Evolutionary conservation across 441 rosid genomes (phyloP), one percentile per base, ranked within the genome.

Genomic region (Pelargonium myrrhifolium): DNA sequence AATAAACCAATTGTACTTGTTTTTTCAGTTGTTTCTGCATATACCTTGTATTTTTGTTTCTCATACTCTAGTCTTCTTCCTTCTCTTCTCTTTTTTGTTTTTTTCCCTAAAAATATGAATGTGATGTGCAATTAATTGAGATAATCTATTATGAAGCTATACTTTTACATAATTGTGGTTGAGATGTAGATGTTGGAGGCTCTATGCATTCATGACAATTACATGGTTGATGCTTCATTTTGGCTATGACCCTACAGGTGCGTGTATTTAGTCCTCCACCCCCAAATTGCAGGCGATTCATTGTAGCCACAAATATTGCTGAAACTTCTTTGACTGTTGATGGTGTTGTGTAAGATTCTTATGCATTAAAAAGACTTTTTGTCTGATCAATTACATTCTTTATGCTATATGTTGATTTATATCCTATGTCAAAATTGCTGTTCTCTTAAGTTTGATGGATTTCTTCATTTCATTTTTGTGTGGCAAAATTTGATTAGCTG

Each of bases 321-420:
- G 99, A 94, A 79, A 92, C 99, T 80, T 94, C 98, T 68, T 84
- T 95, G 74, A 92, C 99, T 26, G 97, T 95, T 74, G 99, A 95
- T 69, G 99, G 98, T 21, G 97, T 95, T 71, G 99, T 90, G 99
- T 95, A 94, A 89, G 99, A 72, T 74, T 56, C 62, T 56, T 56
- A 20, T 56, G 10, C 62, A 20, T 56, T 47, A 47, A 12, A 47
- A 47, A 47, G 6, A 47, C 53, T 47, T 21, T 63, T 70, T 72
- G 24, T 12, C 3, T 76, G 11, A n/a, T 21, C 31, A 12, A 37
- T 56, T 56, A 56, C 62, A 56, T 18, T 56, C 14, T 56, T 56
- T 21, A 56, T 56, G 62, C 60, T 55, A 55, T 8, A 55, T 55
- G 26, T 9, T 55, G 14, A 28, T 60, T 22, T 28, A 26, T 28